Evolutionary conservation across 2,329 filamentous ascomycete genomes (phyloP), one percentile per base, ranked within the genome.

Genomic region (Pseudogymnoascus pannorum): DNA sequence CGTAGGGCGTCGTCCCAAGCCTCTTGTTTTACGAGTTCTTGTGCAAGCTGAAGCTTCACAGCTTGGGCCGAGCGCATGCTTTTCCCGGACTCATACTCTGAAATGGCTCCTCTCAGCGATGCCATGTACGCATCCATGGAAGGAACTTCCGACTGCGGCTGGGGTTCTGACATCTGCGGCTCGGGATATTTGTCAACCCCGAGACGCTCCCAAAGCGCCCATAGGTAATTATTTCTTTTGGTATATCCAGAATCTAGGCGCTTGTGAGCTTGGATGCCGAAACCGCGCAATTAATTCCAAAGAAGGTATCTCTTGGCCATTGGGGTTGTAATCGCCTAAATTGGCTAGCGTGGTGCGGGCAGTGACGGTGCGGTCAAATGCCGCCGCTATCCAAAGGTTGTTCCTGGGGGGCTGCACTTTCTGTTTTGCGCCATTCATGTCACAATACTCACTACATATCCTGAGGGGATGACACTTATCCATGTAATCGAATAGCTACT

Each of bases 1-100:
- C 78, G 77, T 9, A 86, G 68, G 1, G 82, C 78, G 33, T 79
- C 78, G 3, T 79, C 74, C 82, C 83, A 87, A 31, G 76, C 74
- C 38, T 78, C 73, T 62, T 76, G 67, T 1, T 75, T 75, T 38
- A 78, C 78, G 66, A 83, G 75, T 68, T 87, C 84, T 62, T 77
- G 81, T 14, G 80, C 82, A 48, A 79, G 81, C 59, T 85, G 81
- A 2, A 87, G 71, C 14, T 68, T 64, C 14, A 40, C 57, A 40
- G 57, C 57, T 22, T 58, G 57, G 4, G 57, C 57, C 4, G 57
- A 58, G 31, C 57, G 57, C 6, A 58, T 36, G 5, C 31, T 36
- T 24, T 58, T 40, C 35, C 31, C 35, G 3, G 31, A 36, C 57
- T 36, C 35, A 11, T 58, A 40, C 57, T 58, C 57, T 24, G 35